These are phyloP conservation scores for Globisporangium viniferum DNA, from an alignment of 352 stramenopile genomes.

Conservation along the genomic window DNA sequence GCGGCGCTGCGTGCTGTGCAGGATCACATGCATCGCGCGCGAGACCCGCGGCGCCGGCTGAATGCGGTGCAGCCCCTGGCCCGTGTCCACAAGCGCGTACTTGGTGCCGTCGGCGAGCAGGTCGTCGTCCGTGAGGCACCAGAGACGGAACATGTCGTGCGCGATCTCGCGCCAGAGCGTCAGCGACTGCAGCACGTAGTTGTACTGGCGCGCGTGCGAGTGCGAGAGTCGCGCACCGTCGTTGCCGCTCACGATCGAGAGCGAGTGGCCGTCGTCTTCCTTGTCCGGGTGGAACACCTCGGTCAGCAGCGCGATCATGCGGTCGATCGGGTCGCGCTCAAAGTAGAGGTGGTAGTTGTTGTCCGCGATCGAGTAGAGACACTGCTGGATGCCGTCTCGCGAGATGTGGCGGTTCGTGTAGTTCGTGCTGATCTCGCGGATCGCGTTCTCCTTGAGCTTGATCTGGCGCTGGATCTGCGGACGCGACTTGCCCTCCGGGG, in stretches of 20 bases:
- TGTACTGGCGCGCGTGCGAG: constrained; percentile 93
- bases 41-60: constrained; percentile 92
- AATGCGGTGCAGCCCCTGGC: constrained; percentile 94
- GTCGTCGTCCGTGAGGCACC: constrained; percentile 93
- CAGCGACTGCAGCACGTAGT: constrained; percentile 95
- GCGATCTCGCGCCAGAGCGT: constrained; percentile 95
- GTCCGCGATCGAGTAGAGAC: constrained; percentile 95
- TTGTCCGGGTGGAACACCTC: constrained; percentile 84
- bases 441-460: constrained; percentile 90
- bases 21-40: constrained; percentile 93
- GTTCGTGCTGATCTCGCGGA: constrained; percentile 81
- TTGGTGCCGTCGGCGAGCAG: constrained; percentile 78
- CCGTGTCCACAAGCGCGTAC: constrained; percentile 93
- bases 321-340: constrained; percentile 95
- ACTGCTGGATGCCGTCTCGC: constrained; percentile 91
- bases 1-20: constrained; percentile 76
- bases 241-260: constrained; percentile 92
- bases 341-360: constrained; percentile 98
- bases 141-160: constrained; percentile 97
- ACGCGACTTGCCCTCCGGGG: constrained; percentile 87
- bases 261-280: constrained; percentile 70
- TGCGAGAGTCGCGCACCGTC: constrained; percentile 93
- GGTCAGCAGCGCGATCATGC: constrained; percentile 90
- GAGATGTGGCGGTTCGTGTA: constrained; percentile 51
- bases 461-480: constrained; percentile 91